These are phyloP conservation scores for Rhynchospora pubera DNA, from an alignment of 176 grass and related monocot species.

Conservation along the genomic window DNA sequence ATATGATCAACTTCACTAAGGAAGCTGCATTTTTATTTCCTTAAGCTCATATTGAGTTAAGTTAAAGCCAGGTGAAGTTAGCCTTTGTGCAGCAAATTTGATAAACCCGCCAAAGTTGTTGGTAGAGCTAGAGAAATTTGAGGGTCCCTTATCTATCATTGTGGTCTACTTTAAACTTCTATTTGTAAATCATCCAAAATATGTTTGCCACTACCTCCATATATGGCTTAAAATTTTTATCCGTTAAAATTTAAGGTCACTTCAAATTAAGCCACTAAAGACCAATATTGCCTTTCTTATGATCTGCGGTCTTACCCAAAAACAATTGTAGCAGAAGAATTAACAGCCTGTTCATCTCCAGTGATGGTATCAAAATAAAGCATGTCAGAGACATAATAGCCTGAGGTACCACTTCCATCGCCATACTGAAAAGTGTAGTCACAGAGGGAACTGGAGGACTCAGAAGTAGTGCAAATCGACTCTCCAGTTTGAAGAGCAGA, in stretches of 20 bases:
- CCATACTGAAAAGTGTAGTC: conserved; percentile 90
- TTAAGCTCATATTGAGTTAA: not conserved
- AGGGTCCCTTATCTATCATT: not conserved
- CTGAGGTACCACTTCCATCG: conserved; percentile 88
- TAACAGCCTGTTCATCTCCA: conserved; percentile 58
- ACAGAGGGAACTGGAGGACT: conserved; percentile 41
- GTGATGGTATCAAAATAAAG: conserved; percentile 63
- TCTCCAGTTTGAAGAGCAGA: conserved; percentile 69
- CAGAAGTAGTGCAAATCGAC: conserved; percentile 47
- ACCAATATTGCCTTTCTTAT: conserved; percentile 4
- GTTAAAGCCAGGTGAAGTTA: not conserved
- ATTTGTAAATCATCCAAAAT: not conserved
- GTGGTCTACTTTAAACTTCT: not conserved
- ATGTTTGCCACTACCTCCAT: not conserved
- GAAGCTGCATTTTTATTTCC: not conserved
- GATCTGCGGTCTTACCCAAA: conserved; percentile 51
- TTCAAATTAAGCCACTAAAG: not conserved
- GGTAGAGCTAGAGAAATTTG: not conserved
- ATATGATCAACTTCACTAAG: not conserved
- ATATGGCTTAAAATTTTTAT: not conserved
- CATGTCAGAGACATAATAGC: conserved; percentile 81
- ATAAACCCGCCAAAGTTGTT: conserved; percentile 4
- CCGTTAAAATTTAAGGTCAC: not conserved
- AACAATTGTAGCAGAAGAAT: conserved; percentile 83
- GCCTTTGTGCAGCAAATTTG: not conserved